Evolutionary conservation across 768 basidiomycete species (phyloP), one percentile per base, ranked within the genome.

Genomic region (Chalciporus chontae): DNA sequence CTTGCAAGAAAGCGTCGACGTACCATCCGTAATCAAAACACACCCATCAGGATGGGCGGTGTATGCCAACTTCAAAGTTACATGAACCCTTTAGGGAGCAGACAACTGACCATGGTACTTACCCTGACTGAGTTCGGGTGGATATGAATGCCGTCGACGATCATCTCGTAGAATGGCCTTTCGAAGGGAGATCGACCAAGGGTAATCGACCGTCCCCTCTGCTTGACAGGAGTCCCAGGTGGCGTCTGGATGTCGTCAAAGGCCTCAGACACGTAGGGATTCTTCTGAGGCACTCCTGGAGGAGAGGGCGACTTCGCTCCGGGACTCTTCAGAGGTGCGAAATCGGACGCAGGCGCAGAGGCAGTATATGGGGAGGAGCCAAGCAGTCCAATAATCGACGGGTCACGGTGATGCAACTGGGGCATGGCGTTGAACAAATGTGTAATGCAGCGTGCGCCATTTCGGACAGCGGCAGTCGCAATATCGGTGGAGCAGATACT

Each of bases 341-440:
- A 48, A 45, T 58, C 57, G 14, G 71, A 69, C 3, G 74, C 69
- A 45, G 71, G 66, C 0, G 67, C 67, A 5, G 75, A 71, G 19
- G 75, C 75, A 32, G 81, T 68, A 60, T 81, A 77, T 2, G 85
- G 87, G 13, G 85, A 85, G 36, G 90, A 80, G 23, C 90, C 90
- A 45, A 95, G 70, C 8, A 94, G 77, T 23, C 93, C 93, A 48
- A 94, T 91, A 61, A 94, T 90, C 10, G 89, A 89, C 10, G 93
- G 92, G 64, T 94, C 91, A 29, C 93, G 80, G 64, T 95, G 92
- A 64, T 94, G 87, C 34, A 90, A 68, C 59, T 87, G 88, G 13
- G 88, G 88, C 91, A 93, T 93, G 7, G 91, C 90, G 57, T 95
- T 95, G 81, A 92, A 94, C 21, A 94, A 73, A 68, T 94, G 93